Evolutionary conservation across 306 rosid species (phyloP).

Genomic region (Cyamopsis tetragonoloba): DNA sequence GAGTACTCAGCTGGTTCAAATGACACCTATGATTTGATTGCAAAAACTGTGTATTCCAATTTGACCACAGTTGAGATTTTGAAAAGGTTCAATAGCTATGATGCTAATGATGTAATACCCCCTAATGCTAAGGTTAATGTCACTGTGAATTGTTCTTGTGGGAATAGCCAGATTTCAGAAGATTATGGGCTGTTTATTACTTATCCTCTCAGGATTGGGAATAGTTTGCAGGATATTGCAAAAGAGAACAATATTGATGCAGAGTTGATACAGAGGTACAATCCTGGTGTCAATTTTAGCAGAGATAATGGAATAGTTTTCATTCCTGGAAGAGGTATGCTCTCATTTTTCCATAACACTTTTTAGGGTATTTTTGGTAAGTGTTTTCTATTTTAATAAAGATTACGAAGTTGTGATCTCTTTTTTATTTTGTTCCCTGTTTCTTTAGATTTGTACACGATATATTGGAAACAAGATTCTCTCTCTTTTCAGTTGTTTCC

Average conservation of each 20-base stretch:
- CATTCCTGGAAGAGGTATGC: constrained; percentile 64
- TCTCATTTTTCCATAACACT: not conserved
- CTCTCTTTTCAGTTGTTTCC: too few relatives aligned
- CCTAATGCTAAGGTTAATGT: constrained; percentile 34
- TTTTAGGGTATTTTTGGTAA: too few relatives aligned
- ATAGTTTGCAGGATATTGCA: constrained; percentile 32
- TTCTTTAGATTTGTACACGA: too few relatives aligned
- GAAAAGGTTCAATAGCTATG: constrained; percentile 38
- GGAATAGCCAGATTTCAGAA: constrained; percentile 44
- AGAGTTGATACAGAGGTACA: constrained; percentile 30
- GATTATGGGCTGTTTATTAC: constrained; percentile 66
- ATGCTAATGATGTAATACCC: constrained; percentile 21
- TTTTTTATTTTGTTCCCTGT: too few relatives aligned
- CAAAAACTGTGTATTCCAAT: constrained; percentile 30
- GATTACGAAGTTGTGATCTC: too few relatives aligned
- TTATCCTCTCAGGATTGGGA: constrained; percentile 46
- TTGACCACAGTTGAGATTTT: constrained; percentile 50
- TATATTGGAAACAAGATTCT: too few relatives aligned
- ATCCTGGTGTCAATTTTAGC: constrained; percentile 50
- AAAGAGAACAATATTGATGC: not conserved
- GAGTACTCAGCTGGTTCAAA: constrained; percentile 28
- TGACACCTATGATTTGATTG: constrained; percentile 44
- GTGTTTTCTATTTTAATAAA: too few relatives aligned
- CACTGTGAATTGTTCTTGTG: constrained; percentile 64
- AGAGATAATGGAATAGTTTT: constrained; percentile 44